Percentiles rank a stretch among this genome's conserved stretches.
Evolutionary conservation across 768 basidiomycete genomes (phyloP).

Genomic region (Symmetrospora coprosmae): DNA sequence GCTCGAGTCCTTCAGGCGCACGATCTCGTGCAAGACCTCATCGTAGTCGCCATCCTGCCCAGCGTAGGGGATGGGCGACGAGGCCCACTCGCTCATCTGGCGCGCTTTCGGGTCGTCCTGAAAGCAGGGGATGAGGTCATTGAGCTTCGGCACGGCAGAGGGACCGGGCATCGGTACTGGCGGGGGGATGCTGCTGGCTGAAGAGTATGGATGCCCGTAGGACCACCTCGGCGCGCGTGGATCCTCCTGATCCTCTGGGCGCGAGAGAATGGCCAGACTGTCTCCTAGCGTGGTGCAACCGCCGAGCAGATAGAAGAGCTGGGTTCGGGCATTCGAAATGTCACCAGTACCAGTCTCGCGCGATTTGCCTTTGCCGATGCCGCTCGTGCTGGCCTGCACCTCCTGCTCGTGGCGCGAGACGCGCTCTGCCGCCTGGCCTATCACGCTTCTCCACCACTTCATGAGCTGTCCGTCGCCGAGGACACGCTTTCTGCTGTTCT

Average conservation of each 20-base stretch:
- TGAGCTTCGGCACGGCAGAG: slow-evolving; percentile 43
- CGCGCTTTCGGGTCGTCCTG: slow-evolving; percentile 95
- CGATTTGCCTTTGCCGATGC: neutral
- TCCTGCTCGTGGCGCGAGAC: no score
- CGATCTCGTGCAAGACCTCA: slow-evolving; percentile 17
- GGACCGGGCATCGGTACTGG: slow-evolving; percentile 31
- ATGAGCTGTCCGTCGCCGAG: slow-evolving; percentile 60
- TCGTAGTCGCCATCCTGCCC: slow-evolving; percentile 47
- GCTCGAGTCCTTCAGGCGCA: neutral
- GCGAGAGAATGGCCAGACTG: slow-evolving; percentile 6
- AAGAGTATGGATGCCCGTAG: slow-evolving; percentile 75
- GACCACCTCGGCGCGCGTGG: slow-evolving; percentile 42
- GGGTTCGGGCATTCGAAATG: neutral
- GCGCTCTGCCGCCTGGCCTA: slow-evolving; percentile 46
- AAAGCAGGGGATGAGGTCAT: slow-evolving; percentile 67
- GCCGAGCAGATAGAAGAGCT: slow-evolving; percentile 27
- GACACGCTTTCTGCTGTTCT: slow-evolving; percentile 26
- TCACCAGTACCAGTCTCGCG: neutral
- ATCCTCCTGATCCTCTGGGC: slow-evolving; percentile 26
- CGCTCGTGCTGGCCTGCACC: neutral
- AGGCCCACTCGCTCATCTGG: slow-evolving; percentile 50
- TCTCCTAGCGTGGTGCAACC: neutral
- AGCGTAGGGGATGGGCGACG: slow-evolving; percentile 22
- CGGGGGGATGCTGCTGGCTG: slow-evolving; percentile 20
- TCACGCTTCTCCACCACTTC: slow-evolving; percentile 77